Percentiles rank a stretch among this genome's conserved stretches.
phyloP scores from a whole-genome alignment of 441 rosid species.

The Populus hybrid region DNA sequence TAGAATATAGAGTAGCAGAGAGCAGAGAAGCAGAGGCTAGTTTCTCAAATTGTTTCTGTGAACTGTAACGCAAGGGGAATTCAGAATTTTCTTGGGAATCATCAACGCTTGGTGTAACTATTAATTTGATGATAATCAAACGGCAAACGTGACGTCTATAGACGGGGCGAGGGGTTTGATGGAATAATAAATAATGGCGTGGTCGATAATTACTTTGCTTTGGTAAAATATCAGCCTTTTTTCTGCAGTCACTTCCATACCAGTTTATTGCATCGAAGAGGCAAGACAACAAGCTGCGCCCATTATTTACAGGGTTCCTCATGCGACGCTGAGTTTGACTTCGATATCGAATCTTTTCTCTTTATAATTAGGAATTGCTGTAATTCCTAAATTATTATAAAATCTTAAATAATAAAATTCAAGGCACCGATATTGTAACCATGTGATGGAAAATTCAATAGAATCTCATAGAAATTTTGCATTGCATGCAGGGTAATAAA shows the following conservation, averaged over 20 bases:
- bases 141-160: neutral
- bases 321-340: too few species aligned
- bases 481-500: too few species aligned
- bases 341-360: neutral
- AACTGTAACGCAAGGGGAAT: neutral
- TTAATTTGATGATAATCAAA: neutral
- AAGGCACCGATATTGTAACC: too few species aligned
- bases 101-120: neutral
- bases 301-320: neutral
- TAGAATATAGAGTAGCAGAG: neutral
- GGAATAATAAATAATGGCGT: neutral
- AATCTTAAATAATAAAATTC: too few species aligned
- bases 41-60: too few species aligned
- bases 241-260: constrained; percentile 1
- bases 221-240: too few species aligned
- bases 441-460: too few species aligned
- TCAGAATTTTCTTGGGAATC: constrained; percentile 15
- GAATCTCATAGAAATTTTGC: too few species aligned
- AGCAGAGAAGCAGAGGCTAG: neutral
- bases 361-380: too few species aligned
- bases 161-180: neutral
- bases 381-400: too few species aligned
- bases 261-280: neutral
- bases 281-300: neutral
- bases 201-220: neutral